Evolutionary conservation across 2,329 filamentous ascomycete genomes (phyloP), one percentile per base, ranked within the genome.

Genomic region (Emergomyces africanus): DNA sequence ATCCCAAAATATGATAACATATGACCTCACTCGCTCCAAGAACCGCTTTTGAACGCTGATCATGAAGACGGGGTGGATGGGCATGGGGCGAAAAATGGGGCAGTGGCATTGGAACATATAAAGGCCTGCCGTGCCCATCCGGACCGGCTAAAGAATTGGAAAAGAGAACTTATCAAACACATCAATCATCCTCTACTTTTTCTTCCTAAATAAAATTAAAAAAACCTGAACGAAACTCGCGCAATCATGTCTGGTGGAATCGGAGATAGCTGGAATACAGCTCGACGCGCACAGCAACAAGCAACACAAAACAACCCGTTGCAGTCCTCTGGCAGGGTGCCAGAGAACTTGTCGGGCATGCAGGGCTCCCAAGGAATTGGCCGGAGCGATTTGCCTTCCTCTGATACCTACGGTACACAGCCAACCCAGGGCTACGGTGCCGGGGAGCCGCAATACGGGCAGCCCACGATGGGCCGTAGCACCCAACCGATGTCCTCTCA

Each of bases 231-330:
- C 15, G 44, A 30, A 15, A 20, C 53, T 8, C n/a, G 15, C 35
- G 25, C 33, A 48, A 59, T n/a, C 39, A 63, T 63, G 62, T 59
- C 62, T 28, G 60, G 62, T 28, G 60, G 62, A 44, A 55, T 53
- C 39, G 50, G 54, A 35, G 54, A 62, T 51, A 57, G 48, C 41
- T 61, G 58, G 60, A 53, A 41, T 30, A 23, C 58, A 10, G 28
- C 49, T 53, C 48, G 51, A 23, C 60, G 62, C 28, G 18, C 37
- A 28, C 23, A 44, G 53, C 35, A 44, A 15, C 23, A 44, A 15
- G 39, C 3, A 20, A 41, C 35, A 18, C 53, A 55, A 25, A 49
- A 25, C 20, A 39, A 48, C 30, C 55, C 41, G 9, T 12, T 23
- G 25, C 41, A 25, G 41, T 23, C 41, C 2, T 23, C 41, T 1